Base-by-base conservation (phyloP, 176 grass and related monocot species). In the Musa itinerans region DNA sequence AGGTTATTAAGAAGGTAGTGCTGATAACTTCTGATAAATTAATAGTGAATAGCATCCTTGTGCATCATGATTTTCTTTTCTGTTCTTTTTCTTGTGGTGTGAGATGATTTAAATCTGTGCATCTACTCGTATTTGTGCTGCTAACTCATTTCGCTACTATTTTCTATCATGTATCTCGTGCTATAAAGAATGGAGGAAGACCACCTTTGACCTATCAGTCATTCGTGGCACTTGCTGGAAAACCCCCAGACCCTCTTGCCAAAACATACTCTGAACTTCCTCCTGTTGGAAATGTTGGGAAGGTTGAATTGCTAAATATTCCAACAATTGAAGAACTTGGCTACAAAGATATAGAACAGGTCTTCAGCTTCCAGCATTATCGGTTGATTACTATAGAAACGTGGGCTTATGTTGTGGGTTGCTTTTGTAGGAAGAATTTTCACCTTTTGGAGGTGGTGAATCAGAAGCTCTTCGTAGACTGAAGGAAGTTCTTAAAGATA, bases 131-230 rank as follows among this genome's bases (percentile, higher is more conserved):
- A 2, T 54, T 58, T 74, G 1, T 11, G 9, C 22, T 56, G 13
- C 19, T 74, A 12, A 34, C 7, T 29, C 14, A 55, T 65, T 74
- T 27, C 19, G 80, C 27, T 15, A 23, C 2, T 57, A 66, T 54
- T 78, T 51, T 52, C 23, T 64, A 15, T 70, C 27, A 13, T 65
- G 21, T 69, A 19, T 69, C 29, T 50, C 15, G 0, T 19, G 29
- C n/a, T 54, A 68, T 24, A 67, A 81, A 98, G 90, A 98, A 93
- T 73, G 88, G 86, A 19, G 84, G 88, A 16, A 78, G 57, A 34
- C 71, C 88, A 8, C 86, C 90, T 9, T 78, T 93, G 86, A 91
- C 95, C 2, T 98, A 98, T 79, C 88, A 89, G 49, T 93, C 88
- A 11, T 98, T 98, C 58, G 63, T 91, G 25, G 62, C 76, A 66